These are phyloP conservation scores for Cinchona pubescens DNA, from an alignment of 257 asterid species.

Conservation along the genomic window DNA sequence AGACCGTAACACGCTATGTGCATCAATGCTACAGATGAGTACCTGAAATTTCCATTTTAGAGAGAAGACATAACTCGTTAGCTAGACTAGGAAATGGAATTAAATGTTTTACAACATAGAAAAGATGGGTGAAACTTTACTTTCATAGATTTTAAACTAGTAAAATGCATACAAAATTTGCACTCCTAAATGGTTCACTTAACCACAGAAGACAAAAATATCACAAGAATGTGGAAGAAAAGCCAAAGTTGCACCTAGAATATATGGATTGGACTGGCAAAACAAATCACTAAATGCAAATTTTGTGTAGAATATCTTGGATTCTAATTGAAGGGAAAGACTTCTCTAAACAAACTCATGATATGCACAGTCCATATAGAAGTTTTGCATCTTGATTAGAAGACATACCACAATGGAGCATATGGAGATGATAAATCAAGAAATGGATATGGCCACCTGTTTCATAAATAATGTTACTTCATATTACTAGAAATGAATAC, in stretches of 20 bases:
- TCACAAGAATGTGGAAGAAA: not conserved
- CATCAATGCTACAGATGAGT: slow-evolving; percentile 80
- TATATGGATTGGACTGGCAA: not conserved
- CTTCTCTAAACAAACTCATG: not conserved
- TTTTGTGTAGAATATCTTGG: not conserved
- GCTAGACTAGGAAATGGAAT: not conserved
- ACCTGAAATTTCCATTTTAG: slow-evolving; percentile 42
- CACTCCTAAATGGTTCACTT: not conserved
- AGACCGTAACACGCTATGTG: slow-evolving; percentile 86
- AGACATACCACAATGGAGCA: slow-evolving; percentile 82
- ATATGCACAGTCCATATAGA: not conserved
- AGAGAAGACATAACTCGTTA: not conserved
- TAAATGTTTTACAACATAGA: not conserved
- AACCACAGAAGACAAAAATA: not conserved
- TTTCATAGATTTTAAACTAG: not conserved
- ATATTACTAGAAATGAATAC: not conserved
- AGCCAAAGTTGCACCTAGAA: not conserved
- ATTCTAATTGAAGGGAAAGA: too few species aligned
- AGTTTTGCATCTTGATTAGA: not conserved
- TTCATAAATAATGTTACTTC: slow-evolving; percentile 12
- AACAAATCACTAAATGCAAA: not conserved
- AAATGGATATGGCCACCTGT: slow-evolving; percentile 99
- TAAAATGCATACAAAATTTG: not conserved
- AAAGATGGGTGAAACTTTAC: not conserved
- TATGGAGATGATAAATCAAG: slow-evolving; percentile 83